Conservation (phyloP, 345 rosid species). For the Eucalyptus melliodora region DNA sequence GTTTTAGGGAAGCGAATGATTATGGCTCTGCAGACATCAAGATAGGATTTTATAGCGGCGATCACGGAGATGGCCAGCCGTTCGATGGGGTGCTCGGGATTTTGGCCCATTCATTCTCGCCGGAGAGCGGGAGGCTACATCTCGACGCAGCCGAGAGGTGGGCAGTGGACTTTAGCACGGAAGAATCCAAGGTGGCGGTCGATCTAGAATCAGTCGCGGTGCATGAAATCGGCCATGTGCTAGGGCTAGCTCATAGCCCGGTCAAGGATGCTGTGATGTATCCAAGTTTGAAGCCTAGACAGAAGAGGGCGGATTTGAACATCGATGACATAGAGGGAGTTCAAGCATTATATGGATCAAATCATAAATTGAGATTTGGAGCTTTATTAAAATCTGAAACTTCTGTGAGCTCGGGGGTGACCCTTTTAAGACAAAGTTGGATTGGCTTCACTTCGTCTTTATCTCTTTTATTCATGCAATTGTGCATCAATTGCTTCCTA, state of each 20-base stretch:
- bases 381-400: conserved; percentile 52
- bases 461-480: background rate
- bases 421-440: background rate
- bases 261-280: conserved; percentile 76
- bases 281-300: conserved; percentile 74
- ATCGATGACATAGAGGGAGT: conserved; percentile 59
- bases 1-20: conserved; percentile 38
- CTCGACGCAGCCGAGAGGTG: conserved; percentile 75
- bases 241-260: conserved; percentile 55
- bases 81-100: conserved; percentile 85
- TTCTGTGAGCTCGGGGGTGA: conserved; percentile 12
- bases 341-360: conserved; percentile 72
- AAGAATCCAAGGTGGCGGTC: conserved; percentile 57
- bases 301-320: conserved; percentile 39
- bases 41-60: conserved; percentile 69
- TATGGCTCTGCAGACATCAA: conserved; percentile 58
- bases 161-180: conserved; percentile 51
- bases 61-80: conserved; percentile 86
- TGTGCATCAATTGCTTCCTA: background rate
- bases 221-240: conserved; percentile 81
- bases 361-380: conserved; percentile 48
- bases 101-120: conserved; percentile 70
- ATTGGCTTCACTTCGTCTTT: background rate
- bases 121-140: conserved; percentile 71
- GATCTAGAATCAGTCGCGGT: conserved; percentile 83